Conservation (phyloP, 2,329 filamentous ascomycete species). For the Bipolaris cookei region DNA sequence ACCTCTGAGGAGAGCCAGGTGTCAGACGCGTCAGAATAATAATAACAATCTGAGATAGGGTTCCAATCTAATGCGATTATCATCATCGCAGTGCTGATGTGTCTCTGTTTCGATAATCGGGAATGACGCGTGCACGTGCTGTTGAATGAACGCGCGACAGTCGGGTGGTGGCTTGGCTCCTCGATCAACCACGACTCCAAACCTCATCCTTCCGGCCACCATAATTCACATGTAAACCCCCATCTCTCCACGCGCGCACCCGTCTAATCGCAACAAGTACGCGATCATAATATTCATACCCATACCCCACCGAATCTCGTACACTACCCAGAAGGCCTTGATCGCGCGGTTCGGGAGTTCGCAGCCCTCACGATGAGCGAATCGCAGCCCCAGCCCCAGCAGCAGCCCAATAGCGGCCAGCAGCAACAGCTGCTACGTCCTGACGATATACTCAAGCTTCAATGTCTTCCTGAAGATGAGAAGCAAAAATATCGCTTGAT, state of each 20-base stretch:
- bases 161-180: constrained; percentile 9
- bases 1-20: not conserved
- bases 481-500: constrained; percentile 63
- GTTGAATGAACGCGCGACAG: constrained; percentile 15
- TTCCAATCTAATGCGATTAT: not conserved
- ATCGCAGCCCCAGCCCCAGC: constrained; percentile 35
- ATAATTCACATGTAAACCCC: not conserved
- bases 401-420: constrained; percentile 32
- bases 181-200: constrained; percentile 9
- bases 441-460: constrained; percentile 46
- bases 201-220: constrained; percentile 16
- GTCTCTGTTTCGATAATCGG: not conserved
- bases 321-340: not conserved
- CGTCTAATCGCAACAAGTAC: constrained; percentile 1
- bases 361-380: constrained; percentile 42
- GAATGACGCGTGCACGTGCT: constrained; percentile 25
- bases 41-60: not conserved
- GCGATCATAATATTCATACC: not conserved
- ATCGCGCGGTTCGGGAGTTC: constrained; percentile 19
- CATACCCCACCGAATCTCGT: not conserved
- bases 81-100: not conserved
- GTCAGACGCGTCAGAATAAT: constrained; percentile 3
- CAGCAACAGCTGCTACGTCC: constrained; percentile 40
- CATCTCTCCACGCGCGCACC: not conserved
- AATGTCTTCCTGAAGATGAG: constrained; percentile 57